phyloP scores from a whole-genome alignment of 148 eudicot genomes.

The Diospyros lotus region DNA sequence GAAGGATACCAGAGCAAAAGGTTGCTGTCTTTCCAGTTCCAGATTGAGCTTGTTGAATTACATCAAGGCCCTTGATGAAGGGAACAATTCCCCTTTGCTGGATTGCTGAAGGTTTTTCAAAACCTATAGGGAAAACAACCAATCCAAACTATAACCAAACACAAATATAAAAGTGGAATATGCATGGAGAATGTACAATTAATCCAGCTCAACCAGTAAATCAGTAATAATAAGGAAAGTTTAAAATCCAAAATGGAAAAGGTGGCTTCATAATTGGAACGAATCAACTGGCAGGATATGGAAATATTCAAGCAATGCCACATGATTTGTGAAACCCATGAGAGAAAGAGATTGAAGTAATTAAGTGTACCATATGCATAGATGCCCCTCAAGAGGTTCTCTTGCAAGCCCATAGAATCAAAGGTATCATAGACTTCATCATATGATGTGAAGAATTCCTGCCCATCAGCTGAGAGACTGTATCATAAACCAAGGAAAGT shows the following conservation, averaged over 20 bases:
- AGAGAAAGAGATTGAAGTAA: background rate
- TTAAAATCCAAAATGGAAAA: background rate
- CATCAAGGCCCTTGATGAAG: constrained; percentile 34
- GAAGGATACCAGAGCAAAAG: constrained; percentile 35
- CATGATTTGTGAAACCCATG: background rate
- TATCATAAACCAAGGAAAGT: background rate
- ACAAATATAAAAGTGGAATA: no score
- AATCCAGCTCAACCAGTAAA: background rate
- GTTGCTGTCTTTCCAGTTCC: constrained; percentile 39
- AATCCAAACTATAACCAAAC: no score
- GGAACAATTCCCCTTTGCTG: constrained; percentile 43
- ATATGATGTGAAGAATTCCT: constrained; percentile 31
- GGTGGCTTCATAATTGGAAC: background rate
- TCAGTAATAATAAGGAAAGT: background rate
- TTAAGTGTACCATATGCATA: constrained; percentile 29
- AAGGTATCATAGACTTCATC: constrained; percentile 34
- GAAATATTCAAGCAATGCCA: background rate
- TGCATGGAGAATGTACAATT: no score
- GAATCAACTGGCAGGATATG: background rate
- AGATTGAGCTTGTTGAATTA: constrained; percentile 37
- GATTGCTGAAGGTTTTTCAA: constrained; percentile 39
- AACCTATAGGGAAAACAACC: constrained; percentile 14
- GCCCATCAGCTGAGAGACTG: constrained; percentile 27
- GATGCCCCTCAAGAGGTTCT: constrained; percentile 34
- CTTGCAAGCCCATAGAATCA: constrained; percentile 32